These are phyloP conservation scores for Clonostachys rosea DNA, from an alignment of 2,329 filamentous ascomycete genomes.

Conservation along the genomic window DNA sequence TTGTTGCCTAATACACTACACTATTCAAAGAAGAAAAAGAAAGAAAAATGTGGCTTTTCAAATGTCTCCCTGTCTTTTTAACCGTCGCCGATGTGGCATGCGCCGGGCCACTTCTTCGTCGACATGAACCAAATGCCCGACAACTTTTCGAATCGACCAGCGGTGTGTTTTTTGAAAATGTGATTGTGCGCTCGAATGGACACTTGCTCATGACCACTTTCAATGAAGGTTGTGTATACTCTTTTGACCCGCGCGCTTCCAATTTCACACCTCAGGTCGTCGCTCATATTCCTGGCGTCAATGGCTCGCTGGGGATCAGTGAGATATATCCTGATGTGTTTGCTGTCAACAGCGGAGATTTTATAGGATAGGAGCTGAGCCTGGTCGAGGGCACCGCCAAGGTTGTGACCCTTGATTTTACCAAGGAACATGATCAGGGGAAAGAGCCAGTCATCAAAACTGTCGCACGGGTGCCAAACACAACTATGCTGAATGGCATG, in stretches of 20 bases:
- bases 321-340: conserved; percentile 9
- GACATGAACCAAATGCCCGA: too few relatives aligned
- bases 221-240: conserved; percentile 7
- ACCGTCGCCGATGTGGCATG: too few relatives aligned
- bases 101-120: too few relatives aligned
- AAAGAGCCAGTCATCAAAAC: neutral
- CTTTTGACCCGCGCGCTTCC: conserved; percentile 3
- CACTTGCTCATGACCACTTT: conserved; percentile 8
- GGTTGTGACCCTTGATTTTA: conserved; percentile 8
- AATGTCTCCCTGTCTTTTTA: too few relatives aligned
- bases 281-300: conserved; percentile 4
- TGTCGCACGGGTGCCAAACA: conserved; percentile 5
- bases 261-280: conserved; percentile 3
- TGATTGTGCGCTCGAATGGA: too few relatives aligned
- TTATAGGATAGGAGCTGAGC: conserved; percentile 1
- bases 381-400: conserved; percentile 4
- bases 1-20: too few relatives aligned
- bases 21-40: too few relatives aligned
- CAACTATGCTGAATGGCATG: conserved; percentile 12
- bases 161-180: too few relatives aligned
- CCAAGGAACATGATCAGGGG: conserved; percentile 1
- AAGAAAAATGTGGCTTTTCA: too few relatives aligned
- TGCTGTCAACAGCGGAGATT: conserved; percentile 8
- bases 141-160: too few relatives aligned
- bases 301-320: conserved; percentile 8